Evolutionary conservation across 495 filamentous ascomycete genomes (phyloP), one percentile per base, ranked within the genome.

Genomic region (Talaromyces liani): DNA sequence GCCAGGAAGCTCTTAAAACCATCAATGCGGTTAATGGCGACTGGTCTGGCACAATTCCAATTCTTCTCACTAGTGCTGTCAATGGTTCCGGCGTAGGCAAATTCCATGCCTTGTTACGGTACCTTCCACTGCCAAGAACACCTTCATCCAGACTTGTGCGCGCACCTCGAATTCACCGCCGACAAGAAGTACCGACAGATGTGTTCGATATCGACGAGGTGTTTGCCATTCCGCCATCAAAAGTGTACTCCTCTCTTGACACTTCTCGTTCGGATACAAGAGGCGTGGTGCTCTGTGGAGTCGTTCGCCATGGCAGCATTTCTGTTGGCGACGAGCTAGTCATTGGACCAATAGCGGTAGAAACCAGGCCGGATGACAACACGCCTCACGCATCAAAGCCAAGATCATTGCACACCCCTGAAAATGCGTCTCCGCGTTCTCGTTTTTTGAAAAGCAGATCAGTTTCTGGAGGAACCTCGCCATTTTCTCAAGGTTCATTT

Each of bases 201-300:
- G 68, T 96, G 2, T 97, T 97, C 67, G 91, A 96, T 69, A 84
- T 97, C 22, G 94, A 97, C 69, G 94, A 97, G 64, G 84, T 88
- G 4, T 91, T 89, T 61, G 81, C 83, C 16, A 78, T 90, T 34
- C 81, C 87, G 9, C 78, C 81, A 0, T 78, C 76, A n/a, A 80
- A 80, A 58, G 72, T 79, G 16, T 79, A 75, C 64, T 76, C 76
- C 4, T 64, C 71, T 33, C 66, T 78, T 1, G 62, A 71, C 20
- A 75, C 75, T 1, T 76, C 73, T 47, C 70, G 66, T 1, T 66
- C 82, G 65, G 62, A 72, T n/a, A 78, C 76, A 53, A 72, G 78
- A 1, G 83, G 84, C 25, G 81, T 86, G 7, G 89, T 98, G 22
- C 80, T 97, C 1, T 91, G 90, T 39, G 94, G 94, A 1, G 82